A percentile compares a stretch with the other conserved stretches of the same genome.
Conservation (phyloP, 2,329 filamentous ascomycete genomes). For the Colletotrichum horii region DNA sequence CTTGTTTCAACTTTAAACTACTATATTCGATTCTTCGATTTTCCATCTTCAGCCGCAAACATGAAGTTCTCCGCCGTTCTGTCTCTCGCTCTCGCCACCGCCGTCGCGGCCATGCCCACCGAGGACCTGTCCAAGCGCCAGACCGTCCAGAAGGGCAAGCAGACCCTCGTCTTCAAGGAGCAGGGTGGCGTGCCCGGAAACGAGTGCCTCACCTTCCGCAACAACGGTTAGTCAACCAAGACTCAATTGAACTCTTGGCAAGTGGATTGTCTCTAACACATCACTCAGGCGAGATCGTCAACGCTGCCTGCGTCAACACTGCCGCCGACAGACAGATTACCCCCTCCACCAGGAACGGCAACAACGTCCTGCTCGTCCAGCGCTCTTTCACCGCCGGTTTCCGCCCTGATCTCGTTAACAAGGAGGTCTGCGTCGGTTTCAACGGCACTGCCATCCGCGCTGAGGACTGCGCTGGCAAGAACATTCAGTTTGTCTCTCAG, state of each 20-base stretch:
- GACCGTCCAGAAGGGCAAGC: neutral
- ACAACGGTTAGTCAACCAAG: slow-evolving; percentile 34
- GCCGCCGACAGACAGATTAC: slow-evolving; percentile 45
- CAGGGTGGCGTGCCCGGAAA: slow-evolving; percentile 39
- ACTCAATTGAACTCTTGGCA: neutral
- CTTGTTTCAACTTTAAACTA: neutral
- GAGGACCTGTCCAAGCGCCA: slow-evolving; percentile 9
- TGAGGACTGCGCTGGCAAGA: slow-evolving; percentile 34
- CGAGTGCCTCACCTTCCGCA: slow-evolving; percentile 45
- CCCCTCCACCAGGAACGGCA: slow-evolving; percentile 35
- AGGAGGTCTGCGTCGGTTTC: slow-evolving; percentile 43
- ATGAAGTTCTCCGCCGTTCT: slow-evolving; percentile 28
- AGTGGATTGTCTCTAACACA: neutral
- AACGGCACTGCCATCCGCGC: slow-evolving; percentile 42
- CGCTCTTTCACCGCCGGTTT: slow-evolving; percentile 41
- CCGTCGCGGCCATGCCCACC: slow-evolving; percentile 23
- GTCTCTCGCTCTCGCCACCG: slow-evolving; percentile 22
- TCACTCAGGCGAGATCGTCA: slow-evolving; percentile 41
- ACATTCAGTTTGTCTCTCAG: slow-evolving; percentile 30
- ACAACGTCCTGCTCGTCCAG: slow-evolving; percentile 40
- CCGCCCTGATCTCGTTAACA: slow-evolving; percentile 40
- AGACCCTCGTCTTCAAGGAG: slow-evolving; percentile 40
- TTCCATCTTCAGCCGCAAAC: neutral
- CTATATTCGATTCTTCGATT: neutral
- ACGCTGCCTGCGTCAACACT: slow-evolving; percentile 41